Base-by-base conservation (phyloP, 805 yeast species). In the Barnettozyma salicaria region DNA sequence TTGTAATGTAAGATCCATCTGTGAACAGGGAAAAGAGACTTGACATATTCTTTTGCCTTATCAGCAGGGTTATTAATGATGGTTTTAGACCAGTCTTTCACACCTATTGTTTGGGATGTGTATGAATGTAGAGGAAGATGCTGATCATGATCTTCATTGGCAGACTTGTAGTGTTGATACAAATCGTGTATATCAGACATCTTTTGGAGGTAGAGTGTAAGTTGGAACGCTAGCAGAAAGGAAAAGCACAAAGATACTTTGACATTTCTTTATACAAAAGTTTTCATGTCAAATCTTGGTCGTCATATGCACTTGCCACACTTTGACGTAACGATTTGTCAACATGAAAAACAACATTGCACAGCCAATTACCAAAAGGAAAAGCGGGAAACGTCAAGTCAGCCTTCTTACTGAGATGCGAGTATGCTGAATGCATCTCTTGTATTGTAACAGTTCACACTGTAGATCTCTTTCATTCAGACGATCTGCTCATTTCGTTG, bases 1-100 rank as follows among this genome's bases (percentile, higher is more conserved):
- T 89, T 89, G 63, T 89, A 89, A 55, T 86, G 85, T 39, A 80
- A 72, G 31, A 88, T 75, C 97, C 97, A 89, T n/a, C 68, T 64
- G 9, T 76, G 58, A 25, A 89, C 78, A 2, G 97, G 97, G 56
- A 89, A 84, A 19, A 87, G 55, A 1, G 89, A 79, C 9, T 60
- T 42, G 2, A 79, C 35, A 51, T 89, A 89, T 16, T 63, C 34
- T 11, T 51, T 49, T n/a, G 65, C 50, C 29, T 61, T 61, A 6
- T 48, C 12, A 10, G 31, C 25, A 8, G 56, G 55, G 17, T 42
- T 30, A 2, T 24, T 2, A 12, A 38, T 25, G 7, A 30, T 6
- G 1, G 32, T 28, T 18, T 37, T 41, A 9, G 42, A 22, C 46
- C 44, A 52, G 6, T 41, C 47, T 7, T 27, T 12, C 3, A 35